Evolutionary conservation across 306 rosid species (phyloP), one percentile per base, ranked within the genome.

Genomic region (Chamaecrista fasciculata): DNA sequence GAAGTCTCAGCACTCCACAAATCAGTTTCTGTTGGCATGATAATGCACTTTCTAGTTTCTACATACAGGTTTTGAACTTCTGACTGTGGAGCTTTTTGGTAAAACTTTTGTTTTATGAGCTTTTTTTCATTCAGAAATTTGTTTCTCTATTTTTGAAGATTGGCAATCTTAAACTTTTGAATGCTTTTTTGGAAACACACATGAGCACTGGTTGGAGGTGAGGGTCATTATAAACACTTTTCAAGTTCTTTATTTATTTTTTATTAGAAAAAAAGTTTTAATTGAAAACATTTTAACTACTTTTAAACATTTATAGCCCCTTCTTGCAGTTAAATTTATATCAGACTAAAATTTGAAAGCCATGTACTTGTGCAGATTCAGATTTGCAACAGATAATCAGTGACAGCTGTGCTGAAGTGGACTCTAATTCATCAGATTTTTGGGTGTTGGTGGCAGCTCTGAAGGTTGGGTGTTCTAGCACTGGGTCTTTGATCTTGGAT

Each of bases 401-500:
- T 64, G 97, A 94, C 76, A 76, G 78, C 74, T 76, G 77, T 78
- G 83, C 83, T 63, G 99, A 94, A 77, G 86, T 91, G 76, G 86
- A 86, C 67, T 79, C 90, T 37, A 82, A 57, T 76, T 94, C 99
- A 23, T 91, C 95, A 18, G 89, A 91, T 71, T 91, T 91, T 88
- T 94, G 99, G 99, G 86, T 90, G 72, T 71, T 94, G 90, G 91
- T 94, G 74, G 95, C 95, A 78, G 96, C 99, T 28, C 78, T 94
- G 71, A 94, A 94, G 97, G 98, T 93, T 74, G 31, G 88, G 75
- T 64, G 78, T 68, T 67, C 49, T 72, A 43, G 40, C 51, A 44
- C 55, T 78, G 39, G 55, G 31, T 40, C 37, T n/a, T 1, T 29
- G 70, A 46, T 67, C 55, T 71, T 37, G 11, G 57, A 64, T 52